Conservation (phyloP, 1,139 yeast genomes). For the Casaregolazyma suthepensis region DNA sequence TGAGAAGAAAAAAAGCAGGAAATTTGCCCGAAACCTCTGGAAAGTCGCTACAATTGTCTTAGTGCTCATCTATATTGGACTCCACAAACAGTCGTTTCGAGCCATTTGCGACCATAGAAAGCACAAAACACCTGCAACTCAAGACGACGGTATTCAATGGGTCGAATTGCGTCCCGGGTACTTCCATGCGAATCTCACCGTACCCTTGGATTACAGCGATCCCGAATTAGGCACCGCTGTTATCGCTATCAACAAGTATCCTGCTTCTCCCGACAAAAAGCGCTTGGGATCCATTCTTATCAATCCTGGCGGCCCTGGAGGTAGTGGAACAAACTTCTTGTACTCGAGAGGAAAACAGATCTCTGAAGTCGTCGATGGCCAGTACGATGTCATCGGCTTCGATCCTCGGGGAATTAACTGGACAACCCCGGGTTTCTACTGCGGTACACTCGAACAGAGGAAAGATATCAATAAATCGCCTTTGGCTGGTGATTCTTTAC, state of each 20-base stretch:
- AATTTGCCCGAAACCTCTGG: background rate
- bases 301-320: constrained; percentile 19
- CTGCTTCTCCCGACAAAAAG: constrained; percentile 8
- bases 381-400: constrained; percentile 17
- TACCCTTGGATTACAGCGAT: constrained; percentile 16
- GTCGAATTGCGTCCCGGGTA: background rate
- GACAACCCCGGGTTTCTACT: background rate
- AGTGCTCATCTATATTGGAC: background rate
- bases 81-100: background rate
- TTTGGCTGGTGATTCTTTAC: background rate
- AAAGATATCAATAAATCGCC: background rate
- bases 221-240: constrained; percentile 13
- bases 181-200: background rate
- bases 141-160: background rate
- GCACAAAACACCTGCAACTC: background rate
- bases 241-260: constrained; percentile 13
- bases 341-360: constrained; percentile 11
- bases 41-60: background rate
- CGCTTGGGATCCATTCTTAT: constrained; percentile 15
- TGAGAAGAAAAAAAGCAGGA: background rate
- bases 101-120: background rate
- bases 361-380: constrained; percentile 12
- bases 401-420: constrained; percentile 12
- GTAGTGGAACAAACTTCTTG: constrained; percentile 14
- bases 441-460: background rate